phyloP scores from a whole-genome alignment of 306 rosid genomes.

The Sesbania bispinosa region DNA sequence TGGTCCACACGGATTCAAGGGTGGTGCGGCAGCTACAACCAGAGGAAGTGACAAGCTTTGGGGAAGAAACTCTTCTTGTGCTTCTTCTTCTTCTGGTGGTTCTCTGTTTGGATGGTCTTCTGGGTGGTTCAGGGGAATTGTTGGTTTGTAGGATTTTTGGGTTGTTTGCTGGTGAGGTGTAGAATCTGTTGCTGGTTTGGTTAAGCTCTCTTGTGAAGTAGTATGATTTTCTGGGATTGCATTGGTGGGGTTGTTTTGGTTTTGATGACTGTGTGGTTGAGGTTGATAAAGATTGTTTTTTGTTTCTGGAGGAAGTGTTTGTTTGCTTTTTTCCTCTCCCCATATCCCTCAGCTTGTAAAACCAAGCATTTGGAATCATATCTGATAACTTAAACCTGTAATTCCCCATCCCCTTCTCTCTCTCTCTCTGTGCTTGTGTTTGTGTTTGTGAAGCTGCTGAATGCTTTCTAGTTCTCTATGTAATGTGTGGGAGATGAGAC shows the following conservation, averaged over 20 bases:
- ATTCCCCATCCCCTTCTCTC: conserved; percentile 47
- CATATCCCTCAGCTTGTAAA: conserved; percentile 69
- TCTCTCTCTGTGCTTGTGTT: not conserved
- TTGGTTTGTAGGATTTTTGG: not conserved
- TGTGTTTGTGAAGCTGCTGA: not conserved
- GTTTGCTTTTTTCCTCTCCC: conserved; percentile 40
- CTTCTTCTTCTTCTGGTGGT: conserved; percentile 26
- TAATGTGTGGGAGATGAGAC: conserved; percentile 6
- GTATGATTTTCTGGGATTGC: conserved; percentile 65
- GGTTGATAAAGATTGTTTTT: conserved; percentile 25
- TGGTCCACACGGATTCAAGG: conserved; percentile 55
- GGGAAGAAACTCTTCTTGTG: conserved; percentile 12
- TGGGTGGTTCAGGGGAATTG: conserved; percentile 34
- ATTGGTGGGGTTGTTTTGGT: conserved; percentile 36
- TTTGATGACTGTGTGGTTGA: conserved; percentile 29
- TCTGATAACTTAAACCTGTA: conserved; percentile 66
- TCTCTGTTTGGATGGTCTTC: conserved; percentile 46
- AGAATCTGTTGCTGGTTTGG: conserved; percentile 4
- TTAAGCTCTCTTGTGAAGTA: conserved; percentile 65
- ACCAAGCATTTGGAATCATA: conserved; percentile 93
- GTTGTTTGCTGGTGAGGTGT: too few relatives aligned
- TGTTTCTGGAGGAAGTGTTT: not conserved
- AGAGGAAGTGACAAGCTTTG: conserved; percentile 33
- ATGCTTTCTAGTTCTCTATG: conserved; percentile 8
- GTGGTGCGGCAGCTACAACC: conserved; percentile 48